Base-by-base conservation (phyloP, 2,329 filamentous ascomycete genomes). In the Pseudophaeomoniella oleicola region DNA sequence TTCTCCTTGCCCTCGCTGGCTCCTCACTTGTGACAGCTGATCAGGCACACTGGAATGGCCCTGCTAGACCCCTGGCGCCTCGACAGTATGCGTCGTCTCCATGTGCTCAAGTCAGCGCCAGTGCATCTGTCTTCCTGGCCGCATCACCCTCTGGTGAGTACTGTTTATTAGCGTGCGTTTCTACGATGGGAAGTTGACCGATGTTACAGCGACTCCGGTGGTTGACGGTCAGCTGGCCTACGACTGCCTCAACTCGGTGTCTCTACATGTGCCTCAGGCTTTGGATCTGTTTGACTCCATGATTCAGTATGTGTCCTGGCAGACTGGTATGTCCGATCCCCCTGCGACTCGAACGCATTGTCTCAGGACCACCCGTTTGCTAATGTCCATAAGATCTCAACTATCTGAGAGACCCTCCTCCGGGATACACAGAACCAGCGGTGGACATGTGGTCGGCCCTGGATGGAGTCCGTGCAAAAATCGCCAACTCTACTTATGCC, bases 241-340 rank as follows among this genome's bases (percentile, higher is more conserved):
- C 22, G 34, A 43, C 27, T 46, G 44, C 37, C 30, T 46, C 19
- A 39, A 32, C 32, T 39, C 40, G 5, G 36, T 46, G 3, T 43
- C 44, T 4, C 42, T 43, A 19, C 40, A 39, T 32, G 27, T 35
- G 30, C 3, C 32, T 46, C 32, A 40, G 36, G 10, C 16, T 36
- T 37, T 32, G 37, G 40, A 30, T 46, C 40, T 9, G 39, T 33
- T 19, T 41, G 39, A 31, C 42, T 39, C 30, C 30, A 19, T n/a
- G 27, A 37, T 35, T 32, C 19, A 6, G 43, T 41, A 15, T 33
- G 37, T 32, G 10, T 10, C 10, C 10, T 29, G 22, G 22, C 22
- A 29, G 13, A 29, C 22, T 10, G 13, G 22, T 29, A 29, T 10
- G 10, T 29, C 13, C 13, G 13, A 10, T 29, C 22, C 22, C 10